phyloP scores from a whole-genome alignment of 1,139 yeast species.

The Magnusiomyces ingens region DNA sequence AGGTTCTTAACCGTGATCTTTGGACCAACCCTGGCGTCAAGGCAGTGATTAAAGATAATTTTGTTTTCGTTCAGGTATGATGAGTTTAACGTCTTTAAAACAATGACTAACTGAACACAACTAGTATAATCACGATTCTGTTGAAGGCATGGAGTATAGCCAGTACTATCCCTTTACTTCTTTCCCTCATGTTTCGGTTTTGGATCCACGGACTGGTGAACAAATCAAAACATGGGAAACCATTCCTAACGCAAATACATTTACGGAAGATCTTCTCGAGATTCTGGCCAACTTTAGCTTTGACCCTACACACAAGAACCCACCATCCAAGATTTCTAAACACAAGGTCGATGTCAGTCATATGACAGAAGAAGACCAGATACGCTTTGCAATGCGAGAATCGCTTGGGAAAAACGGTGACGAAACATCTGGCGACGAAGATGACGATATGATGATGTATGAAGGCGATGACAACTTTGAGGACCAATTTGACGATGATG shows the following conservation, averaged over 20 bases:
- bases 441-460: conserved; percentile 17
- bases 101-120: neutral
- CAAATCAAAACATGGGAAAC: conserved; percentile 62
- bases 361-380: conserved; percentile 78
- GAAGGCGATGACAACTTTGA: conserved; percentile 19
- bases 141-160: conserved; percentile 61
- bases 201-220: conserved; percentile 96
- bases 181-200: conserved; percentile 82
- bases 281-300: conserved; percentile 56
- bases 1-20: conserved; percentile 83
- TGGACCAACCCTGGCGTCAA: conserved; percentile 77
- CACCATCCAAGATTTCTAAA: conserved; percentile 37
- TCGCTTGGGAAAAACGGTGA: conserved; percentile 44
- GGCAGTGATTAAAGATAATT: conserved; percentile 54
- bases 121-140: conserved; percentile 65
- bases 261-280: conserved; percentile 46
- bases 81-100: conserved; percentile 35
- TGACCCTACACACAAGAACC: conserved; percentile 60
- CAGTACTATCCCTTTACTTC: conserved; percentile 65
- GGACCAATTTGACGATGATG: conserved; percentile 20
- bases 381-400: conserved; percentile 68
- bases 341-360: conserved; percentile 27
- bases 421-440: conserved; percentile 25
- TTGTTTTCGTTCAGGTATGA: conserved; percentile 50
- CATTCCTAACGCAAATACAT: conserved; percentile 49